These are phyloP conservation scores for Tetrapyrgos nigripes DNA, from an alignment of 1,284 basidiomycete species.

Conservation along the genomic window DNA sequence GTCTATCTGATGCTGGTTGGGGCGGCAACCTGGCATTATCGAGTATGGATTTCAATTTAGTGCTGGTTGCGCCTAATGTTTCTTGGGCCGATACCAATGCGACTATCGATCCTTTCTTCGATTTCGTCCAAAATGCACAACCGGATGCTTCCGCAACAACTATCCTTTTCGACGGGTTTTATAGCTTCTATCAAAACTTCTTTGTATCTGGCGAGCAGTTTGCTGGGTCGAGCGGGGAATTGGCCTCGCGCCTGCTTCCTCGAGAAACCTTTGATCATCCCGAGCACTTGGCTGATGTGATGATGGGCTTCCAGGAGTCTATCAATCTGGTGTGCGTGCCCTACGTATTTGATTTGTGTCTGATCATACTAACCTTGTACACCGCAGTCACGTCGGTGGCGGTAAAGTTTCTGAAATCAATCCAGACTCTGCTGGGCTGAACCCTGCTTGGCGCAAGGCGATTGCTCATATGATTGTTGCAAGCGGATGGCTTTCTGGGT, in stretches of 20 bases:
- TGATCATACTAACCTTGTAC: too few species aligned
- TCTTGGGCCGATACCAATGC: conserved; percentile 36
- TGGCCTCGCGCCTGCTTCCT: conserved; percentile 45
- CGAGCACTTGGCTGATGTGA: too few species aligned
- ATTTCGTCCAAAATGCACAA: too few species aligned
- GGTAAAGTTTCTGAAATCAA: too few species aligned
- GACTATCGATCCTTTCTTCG: conserved; percentile 37
- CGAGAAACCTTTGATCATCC: too few species aligned
- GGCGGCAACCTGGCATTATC: conserved; percentile 31
- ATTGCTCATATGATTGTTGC: conserved; percentile 33
- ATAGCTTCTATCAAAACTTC: conserved; percentile 17
- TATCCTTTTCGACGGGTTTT: conserved; percentile 4
- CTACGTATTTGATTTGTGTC: too few species aligned
- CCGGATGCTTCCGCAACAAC: conserved; percentile 20
- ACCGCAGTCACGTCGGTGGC: too few species aligned
- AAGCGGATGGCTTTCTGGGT: conserved; percentile 38
- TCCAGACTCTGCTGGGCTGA: too few species aligned
- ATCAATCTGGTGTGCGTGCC: too few species aligned
- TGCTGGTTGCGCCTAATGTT: conserved; percentile 38
- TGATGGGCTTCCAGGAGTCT: too few species aligned
- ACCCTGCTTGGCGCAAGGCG: too few species aligned
- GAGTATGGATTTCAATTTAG: conserved; percentile 18
- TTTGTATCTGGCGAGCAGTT: conserved; percentile 18
- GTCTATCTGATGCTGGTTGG: conserved; percentile 32
- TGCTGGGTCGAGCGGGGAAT: conserved; percentile 28